Conservation (phyloP, 2,329 filamentous ascomycete species). For the Paramyrothecium sp. region DNA sequence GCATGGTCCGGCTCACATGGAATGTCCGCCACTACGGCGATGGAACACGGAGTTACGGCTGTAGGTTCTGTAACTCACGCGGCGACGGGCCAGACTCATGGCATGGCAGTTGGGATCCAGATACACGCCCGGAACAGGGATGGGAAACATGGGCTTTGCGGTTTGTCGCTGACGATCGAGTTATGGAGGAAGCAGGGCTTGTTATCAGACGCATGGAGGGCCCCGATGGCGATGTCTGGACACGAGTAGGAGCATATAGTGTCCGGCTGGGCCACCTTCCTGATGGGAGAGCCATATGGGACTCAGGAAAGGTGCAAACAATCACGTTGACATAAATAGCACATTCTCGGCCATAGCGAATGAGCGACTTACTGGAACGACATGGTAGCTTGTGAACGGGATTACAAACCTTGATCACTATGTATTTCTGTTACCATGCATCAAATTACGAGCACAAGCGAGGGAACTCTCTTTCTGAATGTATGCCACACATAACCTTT, state of each 20-base stretch:
- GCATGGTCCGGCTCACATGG: neutral
- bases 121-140: neutral
- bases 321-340: neutral
- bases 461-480: too few species aligned
- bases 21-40: neutral
- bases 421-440: too few species aligned
- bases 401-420: too few species aligned
- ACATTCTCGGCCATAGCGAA: neutral
- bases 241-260: neutral
- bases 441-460: too few species aligned
- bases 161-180: neutral
- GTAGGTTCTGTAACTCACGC: neutral
- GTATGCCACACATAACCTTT: too few species aligned
- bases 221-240: neutral
- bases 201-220: neutral
- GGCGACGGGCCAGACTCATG: neutral
- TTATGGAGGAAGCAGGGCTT: neutral
- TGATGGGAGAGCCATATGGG: neutral
- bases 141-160: neutral
- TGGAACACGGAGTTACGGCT: neutral
- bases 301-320: neutral
- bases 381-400: too few species aligned
- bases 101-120: neutral
- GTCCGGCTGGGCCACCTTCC: neutral
- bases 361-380: too few species aligned